Percentiles rank a stretch among this genome's conserved stretches.
Evolutionary conservation across 2,329 filamentous ascomycete species (phyloP).

Genomic region (Raffaelea albimanens): DNA sequence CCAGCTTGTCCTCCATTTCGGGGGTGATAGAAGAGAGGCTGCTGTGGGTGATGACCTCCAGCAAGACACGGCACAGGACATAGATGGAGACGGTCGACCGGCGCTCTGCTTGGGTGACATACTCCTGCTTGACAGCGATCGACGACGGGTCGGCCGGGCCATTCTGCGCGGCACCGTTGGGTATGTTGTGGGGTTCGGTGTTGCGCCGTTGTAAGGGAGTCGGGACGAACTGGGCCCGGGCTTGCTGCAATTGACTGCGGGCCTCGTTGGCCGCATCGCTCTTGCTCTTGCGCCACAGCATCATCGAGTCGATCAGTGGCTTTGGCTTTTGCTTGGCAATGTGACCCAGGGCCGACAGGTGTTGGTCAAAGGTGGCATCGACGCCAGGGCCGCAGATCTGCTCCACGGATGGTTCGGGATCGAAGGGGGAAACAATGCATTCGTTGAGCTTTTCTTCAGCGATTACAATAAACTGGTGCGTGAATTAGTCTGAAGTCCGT

Average conservation of each 20-base stretch:
- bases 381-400: slow-evolving; percentile 82
- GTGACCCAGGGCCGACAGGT: slow-evolving; percentile 86
- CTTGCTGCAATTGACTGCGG: slow-evolving; percentile 46
- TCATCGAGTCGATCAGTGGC: slow-evolving; percentile 90
- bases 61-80: slow-evolving; percentile 83
- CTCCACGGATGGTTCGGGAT: slow-evolving; percentile 78
- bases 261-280: slow-evolving; percentile 76
- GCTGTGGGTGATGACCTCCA: slow-evolving; percentile 90
- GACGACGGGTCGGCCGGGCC: slow-evolving; percentile 25
- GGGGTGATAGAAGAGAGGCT: slow-evolving; percentile 70
- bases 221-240: slow-evolving; percentile 27
- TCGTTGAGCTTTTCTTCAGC: slow-evolving; percentile 94
- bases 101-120: slow-evolving; percentile 71
- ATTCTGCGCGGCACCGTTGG: slow-evolving; percentile 17
- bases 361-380: slow-evolving; percentile 84
- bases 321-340: slow-evolving; percentile 93
- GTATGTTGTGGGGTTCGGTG: slow-evolving; percentile 55
- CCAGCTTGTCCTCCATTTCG: slow-evolving; percentile 89
- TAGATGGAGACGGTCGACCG: slow-evolving; percentile 93
- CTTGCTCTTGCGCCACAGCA: slow-evolving; percentile 96
- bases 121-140: slow-evolving; percentile 52
- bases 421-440: slow-evolving; percentile 70
- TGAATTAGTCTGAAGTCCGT: slow-evolving; percentile 20
- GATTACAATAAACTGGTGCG: slow-evolving; percentile 67
- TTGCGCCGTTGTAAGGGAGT: slow-evolving; percentile 57